These are phyloP conservation scores for Rhizoclosmatium globosum DNA, from an alignment of 192 early-diverging fungal genomes.

Conservation along the genomic window DNA sequence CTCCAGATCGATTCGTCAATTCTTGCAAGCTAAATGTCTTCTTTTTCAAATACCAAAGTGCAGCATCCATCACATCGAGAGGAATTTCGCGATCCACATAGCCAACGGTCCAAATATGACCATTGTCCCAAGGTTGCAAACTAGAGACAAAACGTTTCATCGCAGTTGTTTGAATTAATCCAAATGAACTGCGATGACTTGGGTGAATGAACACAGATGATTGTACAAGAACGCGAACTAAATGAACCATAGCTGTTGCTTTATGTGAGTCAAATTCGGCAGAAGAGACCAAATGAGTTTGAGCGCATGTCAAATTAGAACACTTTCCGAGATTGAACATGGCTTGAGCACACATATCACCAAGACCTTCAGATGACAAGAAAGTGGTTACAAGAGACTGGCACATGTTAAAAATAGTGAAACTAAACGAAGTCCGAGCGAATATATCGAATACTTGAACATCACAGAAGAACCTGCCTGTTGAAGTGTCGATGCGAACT, in stretches of 20 bases:
- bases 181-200: neutral
- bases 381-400: neutral
- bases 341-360: neutral
- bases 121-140: slow-evolving; percentile 13
- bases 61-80: neutral
- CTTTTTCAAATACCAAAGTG: neutral
- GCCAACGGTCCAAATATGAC: neutral
- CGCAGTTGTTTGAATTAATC: neutral
- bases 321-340: neutral
- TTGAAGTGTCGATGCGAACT: neutral
- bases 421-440: neutral
- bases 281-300: neutral
- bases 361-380: neutral
- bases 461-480: neutral
- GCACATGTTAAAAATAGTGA: neutral
- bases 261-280: neutral
- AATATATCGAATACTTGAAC: neutral
- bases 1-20: neutral
- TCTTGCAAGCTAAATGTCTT: neutral
- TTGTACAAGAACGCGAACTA: neutral
- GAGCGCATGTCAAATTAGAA: neutral
- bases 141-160: neutral
- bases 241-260: neutral
- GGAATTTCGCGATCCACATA: neutral
- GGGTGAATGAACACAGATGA: neutral